Percentiles rank a stretch among this genome's conserved stretches.
Conservation (phyloP, 768 basidiomycete genomes). For the Harrya chromipes region DNA sequence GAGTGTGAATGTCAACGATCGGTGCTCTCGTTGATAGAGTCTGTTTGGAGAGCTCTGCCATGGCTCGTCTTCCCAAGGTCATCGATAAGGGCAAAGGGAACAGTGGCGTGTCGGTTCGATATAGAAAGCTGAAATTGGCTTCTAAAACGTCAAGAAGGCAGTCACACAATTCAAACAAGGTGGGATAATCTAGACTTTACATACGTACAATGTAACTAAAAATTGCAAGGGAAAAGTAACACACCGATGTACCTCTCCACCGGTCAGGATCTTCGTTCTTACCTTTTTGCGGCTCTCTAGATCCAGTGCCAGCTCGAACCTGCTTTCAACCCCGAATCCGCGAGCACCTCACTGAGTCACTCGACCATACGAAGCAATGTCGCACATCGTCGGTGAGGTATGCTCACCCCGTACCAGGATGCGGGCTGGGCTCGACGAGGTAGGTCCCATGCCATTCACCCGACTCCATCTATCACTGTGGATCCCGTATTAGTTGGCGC, state of each 20-base stretch:
- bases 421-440: slow-evolving; percentile 29
- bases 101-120: slow-evolving; percentile 9
- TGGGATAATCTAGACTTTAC: slow-evolving; percentile 15
- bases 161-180: no score
- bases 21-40: slow-evolving; percentile 28
- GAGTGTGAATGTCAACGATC: slow-evolving; percentile 82
- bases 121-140: no score
- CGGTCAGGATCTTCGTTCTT: slow-evolving; percentile 1
- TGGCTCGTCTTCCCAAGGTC: slow-evolving; percentile 22
- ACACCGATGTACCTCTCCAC: slow-evolving; percentile 7
- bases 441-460: slow-evolving; percentile 2
- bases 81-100: slow-evolving; percentile 25
- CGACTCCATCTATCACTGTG: not conserved
- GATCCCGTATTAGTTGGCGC: slow-evolving; percentile 16
- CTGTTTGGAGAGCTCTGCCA: slow-evolving; percentile 24
- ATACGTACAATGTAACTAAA: slow-evolving; percentile 15
- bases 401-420: slow-evolving; percentile 19
- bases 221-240: not conserved
- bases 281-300: slow-evolving; percentile 1
- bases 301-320: not conserved
- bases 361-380: slow-evolving; percentile 3
- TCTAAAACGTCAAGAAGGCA: no score
- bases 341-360: no score
- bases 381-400: not conserved
- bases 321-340: not conserved